Conservation (phyloP, 306 rosid species). For the Ammopiptanthus mongolicus region DNA sequence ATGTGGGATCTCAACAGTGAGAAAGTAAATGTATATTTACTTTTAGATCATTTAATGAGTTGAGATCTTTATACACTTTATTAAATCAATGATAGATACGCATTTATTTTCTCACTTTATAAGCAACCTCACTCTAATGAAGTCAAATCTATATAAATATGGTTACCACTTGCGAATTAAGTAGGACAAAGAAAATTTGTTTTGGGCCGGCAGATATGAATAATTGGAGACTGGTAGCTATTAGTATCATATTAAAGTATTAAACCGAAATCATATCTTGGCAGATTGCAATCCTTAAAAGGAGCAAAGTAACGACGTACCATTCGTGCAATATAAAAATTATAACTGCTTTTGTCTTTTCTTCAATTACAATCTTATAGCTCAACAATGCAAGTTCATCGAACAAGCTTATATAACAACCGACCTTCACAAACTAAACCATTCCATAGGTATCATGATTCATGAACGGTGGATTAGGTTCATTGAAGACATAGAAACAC, state of each 20-base stretch:
- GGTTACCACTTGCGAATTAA: neutral
- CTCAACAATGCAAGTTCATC: conserved; percentile 10
- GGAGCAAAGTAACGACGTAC: conserved; percentile 18
- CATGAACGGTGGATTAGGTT: conserved; percentile 28
- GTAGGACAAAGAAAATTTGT: neutral
- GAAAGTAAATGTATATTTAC: too few species aligned
- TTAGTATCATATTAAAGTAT: neutral
- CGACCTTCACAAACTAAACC: conserved; percentile 26
- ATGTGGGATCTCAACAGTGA: too few species aligned
- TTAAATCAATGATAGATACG: too few species aligned
- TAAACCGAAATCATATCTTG: neutral
- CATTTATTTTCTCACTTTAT: too few species aligned
- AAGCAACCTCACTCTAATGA: too few species aligned
- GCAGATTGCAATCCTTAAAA: conserved; percentile 19
- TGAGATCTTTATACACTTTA: too few species aligned
- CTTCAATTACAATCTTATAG: conserved; percentile 1
- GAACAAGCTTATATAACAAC: conserved; percentile 9
- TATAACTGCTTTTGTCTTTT: neutral
- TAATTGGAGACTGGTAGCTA: neutral
- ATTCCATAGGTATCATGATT: neutral
- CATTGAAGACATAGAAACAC: conserved; percentile 6
- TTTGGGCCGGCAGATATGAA: conserved; percentile 6
- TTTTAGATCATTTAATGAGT: too few species aligned
- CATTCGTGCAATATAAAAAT: conserved; percentile 10
- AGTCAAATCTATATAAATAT: too few species aligned